These are phyloP conservation scores for Entonaema liquescens DNA, from an alignment of 495 filamentous ascomycete genomes.

Conservation along the genomic window DNA sequence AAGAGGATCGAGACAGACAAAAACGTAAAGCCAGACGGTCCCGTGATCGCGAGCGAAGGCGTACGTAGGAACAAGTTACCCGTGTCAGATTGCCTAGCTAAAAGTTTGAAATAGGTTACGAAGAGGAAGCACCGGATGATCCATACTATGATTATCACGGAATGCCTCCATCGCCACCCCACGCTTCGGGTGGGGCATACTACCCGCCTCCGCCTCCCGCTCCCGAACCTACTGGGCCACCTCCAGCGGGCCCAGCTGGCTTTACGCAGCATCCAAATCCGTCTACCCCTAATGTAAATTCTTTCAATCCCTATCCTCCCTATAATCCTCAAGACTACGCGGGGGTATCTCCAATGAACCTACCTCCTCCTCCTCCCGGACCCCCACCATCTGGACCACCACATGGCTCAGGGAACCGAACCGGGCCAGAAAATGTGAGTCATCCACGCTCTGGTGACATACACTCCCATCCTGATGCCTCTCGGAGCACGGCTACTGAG, in stretches of 20 bases:
- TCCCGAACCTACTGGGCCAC: constrained; percentile 20
- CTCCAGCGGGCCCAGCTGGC: constrained; percentile 34
- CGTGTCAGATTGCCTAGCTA: constrained; percentile 8
- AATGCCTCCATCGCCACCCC: constrained; percentile 57
- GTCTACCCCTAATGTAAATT: constrained; percentile 47
- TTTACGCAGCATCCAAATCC: constrained; percentile 55
- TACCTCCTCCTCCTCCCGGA: constrained; percentile 50
- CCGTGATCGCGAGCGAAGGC: constrained; percentile 54
- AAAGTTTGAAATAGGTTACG: constrained; percentile 49
- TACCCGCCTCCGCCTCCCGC: constrained; percentile 47
- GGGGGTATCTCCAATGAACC: constrained; percentile 39
- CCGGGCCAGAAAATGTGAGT: constrained; percentile 52
- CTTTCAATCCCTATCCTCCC: constrained; percentile 44
- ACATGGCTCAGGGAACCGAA: constrained; percentile 37
- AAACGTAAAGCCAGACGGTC: constrained; percentile 35
- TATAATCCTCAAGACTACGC: constrained; percentile 53
- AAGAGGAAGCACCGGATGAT: constrained; percentile 49
- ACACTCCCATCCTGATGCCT: constrained; percentile 38
- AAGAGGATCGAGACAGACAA: constrained; percentile 38
- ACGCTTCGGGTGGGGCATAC: constrained; percentile 62
- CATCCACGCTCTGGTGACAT: constrained; percentile 41
- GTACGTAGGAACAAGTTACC: constrained; percentile 44
- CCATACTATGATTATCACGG: constrained; percentile 49
- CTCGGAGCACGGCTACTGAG: constrained; percentile 45
- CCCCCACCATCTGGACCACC: constrained; percentile 44